Conservation (phyloP, 1,139 yeast species). For the Hemisphaericaspora xylofermentans region DNA sequence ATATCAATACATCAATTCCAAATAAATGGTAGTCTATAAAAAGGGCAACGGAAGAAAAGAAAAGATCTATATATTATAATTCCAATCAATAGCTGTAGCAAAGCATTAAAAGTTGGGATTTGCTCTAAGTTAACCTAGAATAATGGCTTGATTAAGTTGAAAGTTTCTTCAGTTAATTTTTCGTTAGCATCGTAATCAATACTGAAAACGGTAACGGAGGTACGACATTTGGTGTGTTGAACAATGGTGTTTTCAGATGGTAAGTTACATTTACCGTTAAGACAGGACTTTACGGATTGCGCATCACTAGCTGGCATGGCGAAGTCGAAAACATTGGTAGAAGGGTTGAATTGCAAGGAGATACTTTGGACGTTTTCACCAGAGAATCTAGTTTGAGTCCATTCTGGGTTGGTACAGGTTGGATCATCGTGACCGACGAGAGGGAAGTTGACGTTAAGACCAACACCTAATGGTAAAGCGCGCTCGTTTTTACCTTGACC, state of each 20-base stretch:
- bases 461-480: slow-evolving; percentile 41
- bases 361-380: not conserved
- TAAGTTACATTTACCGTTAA: slow-evolving; percentile 36
- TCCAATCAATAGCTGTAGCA: too few relatives aligned
- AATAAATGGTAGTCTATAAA: too few relatives aligned
- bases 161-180: slow-evolving; percentile 37
- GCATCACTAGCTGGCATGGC: slow-evolving; percentile 7
- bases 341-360: not conserved
- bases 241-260: slow-evolving; percentile 35
- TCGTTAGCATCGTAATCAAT: slow-evolving; percentile 44
- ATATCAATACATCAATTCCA: too few relatives aligned
- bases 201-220: slow-evolving; percentile 39
- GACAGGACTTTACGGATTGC: slow-evolving; percentile 26
- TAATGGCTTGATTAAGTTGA: too few relatives aligned
- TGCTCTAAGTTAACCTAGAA: too few relatives aligned
- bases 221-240: slow-evolving; percentile 25
- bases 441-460: slow-evolving; percentile 44
- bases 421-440: slow-evolving; percentile 37
- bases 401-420: slow-evolving; percentile 34
- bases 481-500: slow-evolving; percentile 30
- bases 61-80: too few relatives aligned
- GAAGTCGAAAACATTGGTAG: too few relatives aligned
- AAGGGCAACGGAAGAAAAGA: too few relatives aligned
- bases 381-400: slow-evolving; percentile 9
- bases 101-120: too few relatives aligned